These are phyloP conservation scores for Vigna reflexopilosa DNA, from an alignment of 306 rosid genomes.

Conservation along the genomic window DNA sequence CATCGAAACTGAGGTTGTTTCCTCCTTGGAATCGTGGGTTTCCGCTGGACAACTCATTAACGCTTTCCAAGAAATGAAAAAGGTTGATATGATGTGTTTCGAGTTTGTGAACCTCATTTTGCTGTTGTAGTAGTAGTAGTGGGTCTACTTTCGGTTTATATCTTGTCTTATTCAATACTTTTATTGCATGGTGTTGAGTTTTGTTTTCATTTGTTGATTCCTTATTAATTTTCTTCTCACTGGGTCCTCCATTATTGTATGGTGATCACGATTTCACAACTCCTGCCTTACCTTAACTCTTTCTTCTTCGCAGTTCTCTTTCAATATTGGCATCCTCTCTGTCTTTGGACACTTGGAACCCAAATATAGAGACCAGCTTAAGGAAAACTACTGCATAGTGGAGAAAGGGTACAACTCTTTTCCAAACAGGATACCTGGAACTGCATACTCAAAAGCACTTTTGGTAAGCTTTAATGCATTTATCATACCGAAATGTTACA, in stretches of 20 bases:
- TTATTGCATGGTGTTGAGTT: conserved; percentile 38
- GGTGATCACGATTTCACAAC: conserved; percentile 2
- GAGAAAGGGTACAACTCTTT: conserved; percentile 93
- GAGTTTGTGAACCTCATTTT: conserved; percentile 21
- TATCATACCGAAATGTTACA: background rate
- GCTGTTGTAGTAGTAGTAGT: background rate
- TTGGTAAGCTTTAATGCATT: conserved; percentile 53
- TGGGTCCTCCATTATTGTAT: conserved; percentile 44
- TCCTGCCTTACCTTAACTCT: conserved; percentile 5
- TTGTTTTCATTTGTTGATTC: conserved; percentile 47
- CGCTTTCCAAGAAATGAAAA: conserved; percentile 77
- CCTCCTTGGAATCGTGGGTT: conserved; percentile 73
- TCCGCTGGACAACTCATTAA: conserved; percentile 50
- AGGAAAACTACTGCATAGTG: conserved; percentile 71
- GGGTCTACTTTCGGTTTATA: conserved; percentile 29
- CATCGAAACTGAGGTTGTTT: conserved; percentile 60
- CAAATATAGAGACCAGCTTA: conserved; percentile 61
- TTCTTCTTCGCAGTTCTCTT: conserved; percentile 65
- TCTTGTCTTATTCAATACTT: conserved; percentile 37
- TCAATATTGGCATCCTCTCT: conserved; percentile 76
- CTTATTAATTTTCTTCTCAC: conserved; percentile 37
- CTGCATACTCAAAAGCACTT: conserved; percentile 82
- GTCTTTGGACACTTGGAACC: conserved; percentile 75
- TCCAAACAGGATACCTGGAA: conserved; percentile 71
- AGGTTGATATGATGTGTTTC: conserved; percentile 55